phyloP scores from a whole-genome alignment of 1,284 basidiomycete species.

The Leccinum cinnamomeum region DNA sequence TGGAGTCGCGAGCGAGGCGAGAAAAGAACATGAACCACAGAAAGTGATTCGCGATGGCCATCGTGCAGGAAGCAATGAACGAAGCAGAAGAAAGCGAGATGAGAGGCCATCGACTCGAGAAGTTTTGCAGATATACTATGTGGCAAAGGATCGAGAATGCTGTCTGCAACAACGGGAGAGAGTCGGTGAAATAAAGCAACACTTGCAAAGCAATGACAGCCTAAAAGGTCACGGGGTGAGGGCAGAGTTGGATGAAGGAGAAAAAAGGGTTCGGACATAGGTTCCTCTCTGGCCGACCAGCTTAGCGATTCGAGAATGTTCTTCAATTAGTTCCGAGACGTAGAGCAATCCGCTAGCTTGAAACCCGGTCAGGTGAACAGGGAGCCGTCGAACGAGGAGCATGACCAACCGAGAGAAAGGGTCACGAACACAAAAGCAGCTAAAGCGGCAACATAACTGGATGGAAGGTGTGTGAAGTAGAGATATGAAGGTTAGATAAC shows the following conservation, averaged over 20 bases:
- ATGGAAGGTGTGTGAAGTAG: not conserved
- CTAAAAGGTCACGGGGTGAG: conserved; percentile 41
- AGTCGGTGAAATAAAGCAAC: conserved; percentile 77
- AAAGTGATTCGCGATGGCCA: conserved; percentile 89
- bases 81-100: conserved; percentile 83
- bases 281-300: conserved; percentile 76
- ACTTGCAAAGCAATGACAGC: conserved; percentile 75
- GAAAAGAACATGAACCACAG: conserved; percentile 95
- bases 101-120: conserved; percentile 83
- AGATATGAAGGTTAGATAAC: not conserved
- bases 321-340: conserved; percentile 93
- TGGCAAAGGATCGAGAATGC: conserved; percentile 83
- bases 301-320: conserved; percentile 83
- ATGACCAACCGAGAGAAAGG: conserved; percentile 65
- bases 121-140: conserved; percentile 87
- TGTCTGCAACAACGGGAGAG: conserved; percentile 72
- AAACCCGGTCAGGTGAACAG: conserved; percentile 17
- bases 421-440: conserved; percentile 79
- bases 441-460: conserved; percentile 63
- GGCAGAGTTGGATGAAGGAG: not conserved
- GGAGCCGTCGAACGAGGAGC: not conserved
- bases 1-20: conserved; percentile 55
- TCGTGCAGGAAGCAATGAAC: conserved; percentile 80
- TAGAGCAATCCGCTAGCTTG: conserved; percentile 89
- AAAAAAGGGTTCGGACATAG: conserved; percentile 63